Base-by-base conservation (phyloP, 23 red algal species). In the Pyropia haitanensis region DNA sequence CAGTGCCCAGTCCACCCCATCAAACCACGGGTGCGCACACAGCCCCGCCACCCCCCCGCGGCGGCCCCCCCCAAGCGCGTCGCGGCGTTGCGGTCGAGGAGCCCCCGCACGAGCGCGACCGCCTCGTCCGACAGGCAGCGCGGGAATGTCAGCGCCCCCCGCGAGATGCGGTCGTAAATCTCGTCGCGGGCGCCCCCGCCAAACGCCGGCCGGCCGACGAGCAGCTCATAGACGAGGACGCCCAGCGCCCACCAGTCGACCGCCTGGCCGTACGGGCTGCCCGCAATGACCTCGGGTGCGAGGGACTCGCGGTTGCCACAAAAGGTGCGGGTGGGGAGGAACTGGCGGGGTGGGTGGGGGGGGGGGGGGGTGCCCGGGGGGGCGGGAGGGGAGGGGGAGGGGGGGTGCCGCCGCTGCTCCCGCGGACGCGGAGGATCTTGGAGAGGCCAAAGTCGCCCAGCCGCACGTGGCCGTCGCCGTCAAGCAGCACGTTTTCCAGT, bases 221-320 rank as follows among this genome's bases (percentile, higher is more conserved):
- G 75, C 27, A 95, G 72, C 33, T 87, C 75, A 49, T 88, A 95
- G 53, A 95, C 31, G 31, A 95, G 77, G 13, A 79, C 80, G 39
- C 90, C 90, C n/a, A 95, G 48, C 19, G 80, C 75, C 90, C 90
- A 95, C 58, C 79, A 61, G 52, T 95, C 90, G n/a, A 83, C 83
- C n/a, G 75, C 64, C 33, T 61, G 55, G 13, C 82, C 79, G 44
- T 95, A 88, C 0, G 77, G 77, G 12, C 51, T 27, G 27, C 77
- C 80, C 15, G 75, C 65, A 10, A 95, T 49, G 68, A 95, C 86
- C 51, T 95, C 90, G 0, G 90, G 75, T 1, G 80, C 80, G 16
- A 77, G 64, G 67, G 86, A 95, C 15, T 58, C 63, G 50, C 80
- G 81, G 13, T 80, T 95, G n/a, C 90, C 90, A 51, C 90, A 95